Evolutionary conservation across 2,329 filamentous ascomycete species (phyloP), one percentile per base, ranked within the genome.

Genomic region (Dactylonectria macrodidyma): DNA sequence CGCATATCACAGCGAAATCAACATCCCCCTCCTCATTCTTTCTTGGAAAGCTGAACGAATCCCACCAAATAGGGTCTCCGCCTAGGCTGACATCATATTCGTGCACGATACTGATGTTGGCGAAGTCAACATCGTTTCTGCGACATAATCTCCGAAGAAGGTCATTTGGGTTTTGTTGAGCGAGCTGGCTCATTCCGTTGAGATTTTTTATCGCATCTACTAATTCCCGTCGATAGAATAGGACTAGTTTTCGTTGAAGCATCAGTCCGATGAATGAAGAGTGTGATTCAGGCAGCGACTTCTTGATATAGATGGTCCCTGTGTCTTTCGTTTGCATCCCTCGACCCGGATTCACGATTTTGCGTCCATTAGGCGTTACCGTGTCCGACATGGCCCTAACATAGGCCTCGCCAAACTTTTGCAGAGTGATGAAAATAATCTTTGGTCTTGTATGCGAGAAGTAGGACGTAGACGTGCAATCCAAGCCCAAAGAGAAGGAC

Each of bases 11-110:
- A 26, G 11, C 51, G 8, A 62, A 62, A 33, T 46, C 50, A 30
- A 24, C 36, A 3, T 6, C 30, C 16, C 34, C 19, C 10, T 14
- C n/a, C 9, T 4, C 16, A 30, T 41, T 26, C 1, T 6, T 30
- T 7, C 16, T n/a, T 3, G 36, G 41, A 3, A 26, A 24, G 38
- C 30, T 47, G 33, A 62, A 62, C n/a, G 59, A 22, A 41, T 62
- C 59, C 59, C 59, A 62, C 59, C 59, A 62, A 24, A 62, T 56
- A 3, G 59, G 59, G 26, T 62, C 60, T 6, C 51, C 51, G 11
- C 30, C 60, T 14, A 10, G 26, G 24, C 52, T 41, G 6, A 62
- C 24, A 30, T 38, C 51, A 14, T 62, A 62, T 33, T 50, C 16
- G 19, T 57, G 60, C 14, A 62, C 33, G 11, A 57, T 47, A 14